These are phyloP conservation scores for Lasiodiplodia gonubiensis DNA, from an alignment of 2,329 filamentous ascomycete genomes.

Conservation along the genomic window DNA sequence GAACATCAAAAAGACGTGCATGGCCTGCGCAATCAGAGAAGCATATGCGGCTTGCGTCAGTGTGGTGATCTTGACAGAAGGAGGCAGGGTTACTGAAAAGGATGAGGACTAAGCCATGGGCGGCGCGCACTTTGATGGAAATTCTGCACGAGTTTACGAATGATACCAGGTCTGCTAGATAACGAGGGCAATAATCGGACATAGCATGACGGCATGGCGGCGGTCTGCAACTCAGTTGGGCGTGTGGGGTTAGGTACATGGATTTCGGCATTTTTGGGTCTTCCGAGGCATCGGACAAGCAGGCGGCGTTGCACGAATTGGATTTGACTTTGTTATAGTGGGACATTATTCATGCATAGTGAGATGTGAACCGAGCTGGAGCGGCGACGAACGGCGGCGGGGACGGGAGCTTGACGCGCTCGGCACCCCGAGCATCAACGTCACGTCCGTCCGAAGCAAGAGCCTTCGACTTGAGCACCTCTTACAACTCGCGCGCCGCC, in stretches of 20 bases:
- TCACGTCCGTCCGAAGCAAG: constrained; percentile 23
- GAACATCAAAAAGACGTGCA: constrained; percentile 71
- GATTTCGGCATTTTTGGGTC: constrained; percentile 19
- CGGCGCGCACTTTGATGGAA: not conserved
- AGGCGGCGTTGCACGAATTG: constrained; percentile 16
- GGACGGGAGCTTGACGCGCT: constrained; percentile 4
- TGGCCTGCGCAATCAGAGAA: constrained; percentile 76
- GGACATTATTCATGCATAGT: not conserved
- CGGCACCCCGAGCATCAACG: constrained; percentile 26
- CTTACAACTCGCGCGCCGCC: constrained; percentile 4
- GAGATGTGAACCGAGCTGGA: not conserved
- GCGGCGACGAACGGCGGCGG: constrained; percentile 8
- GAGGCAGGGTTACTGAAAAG: constrained; percentile 52
- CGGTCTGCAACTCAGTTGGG: not conserved
- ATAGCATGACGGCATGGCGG: constrained; percentile 13
- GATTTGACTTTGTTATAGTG: not conserved
- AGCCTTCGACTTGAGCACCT: constrained; percentile 9
- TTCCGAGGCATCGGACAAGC: not conserved
- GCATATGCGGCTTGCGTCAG: constrained; percentile 76
- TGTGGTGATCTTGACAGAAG: constrained; percentile 68
- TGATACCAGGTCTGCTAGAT: constrained; percentile 18
- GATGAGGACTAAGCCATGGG: constrained; percentile 38
- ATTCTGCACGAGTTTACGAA: not conserved
- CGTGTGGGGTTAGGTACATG: not conserved
- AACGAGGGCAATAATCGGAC: constrained; percentile 16